Base-by-base conservation (phyloP, 805 yeast genomes). In the Saccharomycopsis amapae region DNA sequence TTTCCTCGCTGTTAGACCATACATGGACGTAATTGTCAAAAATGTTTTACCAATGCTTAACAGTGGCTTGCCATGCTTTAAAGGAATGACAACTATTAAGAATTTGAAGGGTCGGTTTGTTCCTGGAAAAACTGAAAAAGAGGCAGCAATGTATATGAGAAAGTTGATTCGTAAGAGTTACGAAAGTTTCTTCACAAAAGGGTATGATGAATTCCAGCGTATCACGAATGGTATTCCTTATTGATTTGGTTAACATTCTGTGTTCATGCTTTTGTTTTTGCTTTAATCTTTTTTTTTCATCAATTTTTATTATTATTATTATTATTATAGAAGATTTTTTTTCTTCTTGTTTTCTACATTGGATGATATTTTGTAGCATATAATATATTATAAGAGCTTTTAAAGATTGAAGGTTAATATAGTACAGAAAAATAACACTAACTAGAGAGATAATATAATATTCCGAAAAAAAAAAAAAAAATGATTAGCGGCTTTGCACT, bases 221-320 rank as follows among this genome's bases (percentile, higher is more conserved):
- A 62, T 93, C 54, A 93, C 98, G 31, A 93, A 93, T 58, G 99
- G 99, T 48, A 93, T 93, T 62, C 98, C 98, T 15, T 90, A 89
- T 59, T 89, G 56, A 36, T 13, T 5, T 31, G 5, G 17, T 31
- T 31, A 5, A 5, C 5, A 31, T n/a, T 31, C 30, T 41, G 22
- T 5, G 19, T 10, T 19, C 5, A n/a, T 39, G 22, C 13, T 40
- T 40, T 28, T 40, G 9, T 20, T 37, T 22, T 7, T 15, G 5
- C 15, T 31, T 7, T 31, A 9, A 31, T 7, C 17, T 7, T 31
- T 9, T 31, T 31, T 31, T 31, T 31, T 9, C 17, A 31, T 26
- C 7, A 26, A 9, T 9, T 26, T 12, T 26, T 26, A 12, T 12
- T 12, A 26, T 26, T 26, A 26, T 26, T 26, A 12, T 26, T 26